Conservation (phyloP, 768 basidiomycete genomes). For the Kwoniella sp. region DNA sequence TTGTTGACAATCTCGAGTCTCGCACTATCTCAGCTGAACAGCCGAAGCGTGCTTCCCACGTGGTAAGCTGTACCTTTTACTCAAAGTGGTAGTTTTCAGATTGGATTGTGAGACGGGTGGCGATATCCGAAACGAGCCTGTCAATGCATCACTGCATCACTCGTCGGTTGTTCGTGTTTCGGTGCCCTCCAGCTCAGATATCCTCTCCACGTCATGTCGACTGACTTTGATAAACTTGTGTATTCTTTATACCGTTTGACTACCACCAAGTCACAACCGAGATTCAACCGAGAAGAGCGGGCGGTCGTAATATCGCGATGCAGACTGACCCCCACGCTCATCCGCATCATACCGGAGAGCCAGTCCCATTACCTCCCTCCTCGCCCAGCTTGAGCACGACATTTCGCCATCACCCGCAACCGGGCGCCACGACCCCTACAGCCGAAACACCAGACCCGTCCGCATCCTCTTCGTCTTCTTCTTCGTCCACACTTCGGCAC, state of each 20-base stretch:
- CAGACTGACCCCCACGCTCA: conserved; percentile 14
- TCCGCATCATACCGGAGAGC: conserved; percentile 8
- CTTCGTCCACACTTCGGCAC: conserved; percentile 8
- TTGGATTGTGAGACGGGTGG: neutral
- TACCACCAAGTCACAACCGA: neutral
- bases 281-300: neutral
- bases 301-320: conserved; percentile 7
- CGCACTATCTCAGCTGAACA: too few species aligned
- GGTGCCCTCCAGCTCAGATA: too few species aligned
- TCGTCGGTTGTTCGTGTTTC: too few species aligned
- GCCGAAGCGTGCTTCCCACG: neutral
- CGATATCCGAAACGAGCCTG: conserved; percentile 9
- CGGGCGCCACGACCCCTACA: conserved; percentile 26
- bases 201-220: conserved; percentile 8
- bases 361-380: conserved; percentile 24
- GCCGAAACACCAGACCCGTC: conserved; percentile 17
- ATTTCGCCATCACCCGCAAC: conserved; percentile 30
- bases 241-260: neutral
- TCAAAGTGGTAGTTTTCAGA: neutral
- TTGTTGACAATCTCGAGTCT: conserved; percentile 7
- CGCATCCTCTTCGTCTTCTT: neutral
- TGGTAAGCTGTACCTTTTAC: neutral
- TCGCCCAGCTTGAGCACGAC: conserved; percentile 30
- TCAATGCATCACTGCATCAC: too few species aligned
- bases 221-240: neutral